These are phyloP conservation scores for Paraglomus occultum DNA, from an alignment of 192 early-diverging fungal genomes.

Conservation along the genomic window DNA sequence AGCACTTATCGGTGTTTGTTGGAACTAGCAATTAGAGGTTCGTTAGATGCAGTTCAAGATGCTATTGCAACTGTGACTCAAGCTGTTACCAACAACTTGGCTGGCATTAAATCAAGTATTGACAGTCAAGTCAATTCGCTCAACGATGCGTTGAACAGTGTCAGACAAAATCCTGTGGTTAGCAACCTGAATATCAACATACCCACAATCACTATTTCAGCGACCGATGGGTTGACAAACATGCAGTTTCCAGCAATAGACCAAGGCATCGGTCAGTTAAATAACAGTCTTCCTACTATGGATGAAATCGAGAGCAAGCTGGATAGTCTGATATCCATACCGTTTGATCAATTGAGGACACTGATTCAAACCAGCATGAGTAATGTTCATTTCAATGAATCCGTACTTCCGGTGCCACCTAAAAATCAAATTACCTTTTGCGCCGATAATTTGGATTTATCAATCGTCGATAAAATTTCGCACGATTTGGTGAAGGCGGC, in stretches of 20 bases:
- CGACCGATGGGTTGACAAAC: neutral
- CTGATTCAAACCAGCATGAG: neutral
- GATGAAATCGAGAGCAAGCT: slow-evolving; percentile 15
- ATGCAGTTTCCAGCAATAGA: slow-evolving; percentile 21
- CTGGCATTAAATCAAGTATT: neutral
- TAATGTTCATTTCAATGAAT: slow-evolving; percentile 8
- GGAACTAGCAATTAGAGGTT: slow-evolving; percentile 17
- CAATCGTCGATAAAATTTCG: slow-evolving; percentile 12
- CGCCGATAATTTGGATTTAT: slow-evolving; percentile 9
- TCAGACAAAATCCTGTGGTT: neutral
- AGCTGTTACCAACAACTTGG: neutral
- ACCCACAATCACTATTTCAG: neutral
- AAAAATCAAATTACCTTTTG: slow-evolving; percentile 21
- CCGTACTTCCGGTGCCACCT: neutral
- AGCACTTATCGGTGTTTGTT: slow-evolving; percentile 21
- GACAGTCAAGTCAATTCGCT: neutral
- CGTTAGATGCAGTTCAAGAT: neutral
- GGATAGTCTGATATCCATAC: neutral
- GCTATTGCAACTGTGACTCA: neutral
- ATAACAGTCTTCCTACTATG: neutral
- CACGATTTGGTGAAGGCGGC: slow-evolving; percentile 17
- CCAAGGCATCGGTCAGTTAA: neutral
- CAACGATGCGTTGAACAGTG: neutral
- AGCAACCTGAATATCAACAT: neutral
- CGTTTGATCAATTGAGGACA: slow-evolving; percentile 15